Base-by-base conservation (phyloP, 129 eudicot genomes). In the Lonicera japonica region DNA sequence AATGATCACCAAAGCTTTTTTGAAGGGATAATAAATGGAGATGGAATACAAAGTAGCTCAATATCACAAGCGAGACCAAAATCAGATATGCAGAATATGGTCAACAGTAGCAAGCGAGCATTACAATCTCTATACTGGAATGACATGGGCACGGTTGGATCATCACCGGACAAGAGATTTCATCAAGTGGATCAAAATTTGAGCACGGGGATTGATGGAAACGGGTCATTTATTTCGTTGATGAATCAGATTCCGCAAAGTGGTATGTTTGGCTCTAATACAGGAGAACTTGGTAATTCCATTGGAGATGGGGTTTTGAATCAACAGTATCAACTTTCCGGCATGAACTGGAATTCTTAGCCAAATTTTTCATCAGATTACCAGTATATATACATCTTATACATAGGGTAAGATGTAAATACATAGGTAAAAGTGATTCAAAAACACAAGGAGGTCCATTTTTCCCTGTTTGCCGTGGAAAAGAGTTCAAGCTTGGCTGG, bases 331-430 rank as follows among this genome's bases (percentile, higher is more conserved):
- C 88, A 79, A 56, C 71, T 82, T 11, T 72, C 77, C 4, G 83
- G 82, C 17, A 70, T 80, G 82, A 85, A 89, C 66, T 86, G 97
- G 97, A 86, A 78, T 74, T 52, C 83, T 14, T 87, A 78, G 67
- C 48, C 56, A 18, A 50, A 45, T 70, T 69, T 69, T 58, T 4
- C 13, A 43, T 43, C 8, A 11, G 50, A 8, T 43, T 10, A 11
- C 13, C 16, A 1, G 1, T 43, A 10, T 43, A 3, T 43, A 43
- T 43, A 43, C 16, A 43, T 43, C 13, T 43, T 43, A 43, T 43
- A 43, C 16, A 10, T 43, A 10, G 13, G 14, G 13, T 43, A 43
- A 43, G 50, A 43, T 43, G 50, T 43, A 8, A 43, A 43, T 43
- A 43, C 2, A 43, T 43, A 43, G 50, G 16, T 43, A 10, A 11